Evolutionary conservation across 257 asterid genomes (phyloP).

Genomic region (Ajuga chamaepitys): DNA sequence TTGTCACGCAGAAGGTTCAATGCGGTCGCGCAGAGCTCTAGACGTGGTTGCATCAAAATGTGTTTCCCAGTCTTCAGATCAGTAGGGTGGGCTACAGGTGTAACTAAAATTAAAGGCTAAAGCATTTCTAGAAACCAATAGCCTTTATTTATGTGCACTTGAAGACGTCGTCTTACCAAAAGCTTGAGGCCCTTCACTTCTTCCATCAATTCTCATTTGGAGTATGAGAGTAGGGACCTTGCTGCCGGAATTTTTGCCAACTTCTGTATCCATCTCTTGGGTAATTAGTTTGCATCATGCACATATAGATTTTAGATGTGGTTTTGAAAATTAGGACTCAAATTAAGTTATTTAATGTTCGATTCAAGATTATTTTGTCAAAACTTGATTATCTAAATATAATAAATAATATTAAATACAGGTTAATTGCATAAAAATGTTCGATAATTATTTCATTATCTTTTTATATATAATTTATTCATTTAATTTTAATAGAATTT

Average conservation of each 20-base stretch:
- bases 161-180: slow-evolving; percentile 15
- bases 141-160: neutral
- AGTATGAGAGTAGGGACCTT: neutral
- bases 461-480: no score
- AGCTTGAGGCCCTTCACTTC: neutral
- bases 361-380: neutral
- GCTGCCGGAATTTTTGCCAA: neutral
- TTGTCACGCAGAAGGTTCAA: no score
- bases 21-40: no score
- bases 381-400: no score
- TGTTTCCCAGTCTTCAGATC: no score
- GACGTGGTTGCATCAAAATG: no score
- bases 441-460: no score
- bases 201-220: neutral
- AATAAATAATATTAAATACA: no score
- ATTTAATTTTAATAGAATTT: no score
- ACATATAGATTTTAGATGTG: neutral
- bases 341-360: neutral
- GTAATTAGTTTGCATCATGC: neutral
- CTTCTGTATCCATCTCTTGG: neutral
- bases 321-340: neutral
- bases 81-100: neutral
- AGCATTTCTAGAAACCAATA: slow-evolving; percentile 15
- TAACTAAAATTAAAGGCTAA: slow-evolving; percentile 5
- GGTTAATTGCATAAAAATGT: no score